Evolutionary conservation across 1,139 yeast species (phyloP).

Genomic region (Candida dubliniensis): DNA sequence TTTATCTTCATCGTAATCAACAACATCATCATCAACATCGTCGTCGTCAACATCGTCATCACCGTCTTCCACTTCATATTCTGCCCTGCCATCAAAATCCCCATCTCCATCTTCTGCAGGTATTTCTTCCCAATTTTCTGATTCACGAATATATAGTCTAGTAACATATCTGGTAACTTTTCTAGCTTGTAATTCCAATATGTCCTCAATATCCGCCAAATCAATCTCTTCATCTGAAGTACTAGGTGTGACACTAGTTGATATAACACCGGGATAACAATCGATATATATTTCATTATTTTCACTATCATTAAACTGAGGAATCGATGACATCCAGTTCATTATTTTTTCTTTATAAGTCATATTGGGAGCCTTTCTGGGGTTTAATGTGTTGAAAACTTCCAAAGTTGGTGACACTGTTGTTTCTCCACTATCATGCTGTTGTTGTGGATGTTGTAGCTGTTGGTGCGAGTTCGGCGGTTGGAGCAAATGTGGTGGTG

Average conservation of each 20-base stretch:
- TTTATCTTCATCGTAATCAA: constrained; percentile 1
- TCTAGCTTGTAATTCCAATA: constrained; percentile 53
- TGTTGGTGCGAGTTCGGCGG: not conserved
- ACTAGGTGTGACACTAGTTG: constrained; percentile 22
- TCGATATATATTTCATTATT: constrained; percentile 21
- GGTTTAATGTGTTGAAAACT: constrained; percentile 41
- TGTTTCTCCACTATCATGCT: not conserved
- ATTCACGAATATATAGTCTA: constrained; percentile 39
- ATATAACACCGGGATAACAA: constrained; percentile 49
- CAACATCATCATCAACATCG: not conserved
- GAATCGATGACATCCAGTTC: constrained; percentile 59
- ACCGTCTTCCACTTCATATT: constrained; percentile 1
- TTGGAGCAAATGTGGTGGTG: not conserved
- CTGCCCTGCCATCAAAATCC: constrained; percentile 12
- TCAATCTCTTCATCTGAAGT: constrained; percentile 20
- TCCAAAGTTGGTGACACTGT: constrained; percentile 3
- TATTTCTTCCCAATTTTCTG: constrained; percentile 15
- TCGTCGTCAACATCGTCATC: constrained; percentile 1
- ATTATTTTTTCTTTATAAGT: constrained; percentile 59
- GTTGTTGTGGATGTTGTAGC: not conserved
- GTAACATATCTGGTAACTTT: constrained; percentile 48
- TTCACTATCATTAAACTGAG: constrained; percentile 27
- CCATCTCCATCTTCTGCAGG: constrained; percentile 12
- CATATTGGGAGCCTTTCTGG: constrained; percentile 61
- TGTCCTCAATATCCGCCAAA: constrained; percentile 34